Evolutionary conservation across 1,284 basidiomycete species (phyloP), one percentile per base, ranked within the genome.

Genomic region (Trametes hirsuta): DNA sequence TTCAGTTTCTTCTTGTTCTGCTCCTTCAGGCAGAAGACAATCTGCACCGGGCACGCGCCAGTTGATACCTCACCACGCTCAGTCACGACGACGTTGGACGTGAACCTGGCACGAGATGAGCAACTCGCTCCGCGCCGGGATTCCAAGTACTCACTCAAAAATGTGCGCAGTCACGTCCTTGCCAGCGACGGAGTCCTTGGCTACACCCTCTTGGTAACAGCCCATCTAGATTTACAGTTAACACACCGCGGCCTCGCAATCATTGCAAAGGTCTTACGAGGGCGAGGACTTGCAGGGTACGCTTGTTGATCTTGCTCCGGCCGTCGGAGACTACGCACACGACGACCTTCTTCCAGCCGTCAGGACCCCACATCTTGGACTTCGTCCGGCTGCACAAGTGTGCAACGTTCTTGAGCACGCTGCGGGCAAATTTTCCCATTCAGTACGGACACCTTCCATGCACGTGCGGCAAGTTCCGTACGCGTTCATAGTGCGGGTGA

Each of bases 1-100:
- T 95, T 95, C 63, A 95, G 77, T 72, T 96, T 96, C 83, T 95
- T 96, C 85, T 95, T 93, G 81, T 97, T 97, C 77, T 94, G 90
- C 73, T 96, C 95, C 77, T 97, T 97, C 67, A 97, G 78, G 71
- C 94, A 97, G 80, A 97, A 97, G 48, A 97, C 75, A 66, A 97
- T 80, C 76, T 97, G 95, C n/a, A 97, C 85, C 0, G 95, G 95
- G 62, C 93, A 93, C 0, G 86, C 79, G 14, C 92, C 88, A 58
- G 87, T 84, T 1, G 91, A 88, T 21, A 95, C 90, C 73, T 96
- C 94, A 59, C 95, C 95, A n/a, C 83, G 83, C 40, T 89, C 87
- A 9, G 92, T 88, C 47, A 94, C 91, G 42, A 96, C 78, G 51
- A 92, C 87, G 57, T 81, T 88, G 15, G 92, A 85, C 1, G 93